Evolutionary conservation across 306 rosid species (phyloP), one percentile per base, ranked within the genome.

Genomic region (Coriaria nepalensis): DNA sequence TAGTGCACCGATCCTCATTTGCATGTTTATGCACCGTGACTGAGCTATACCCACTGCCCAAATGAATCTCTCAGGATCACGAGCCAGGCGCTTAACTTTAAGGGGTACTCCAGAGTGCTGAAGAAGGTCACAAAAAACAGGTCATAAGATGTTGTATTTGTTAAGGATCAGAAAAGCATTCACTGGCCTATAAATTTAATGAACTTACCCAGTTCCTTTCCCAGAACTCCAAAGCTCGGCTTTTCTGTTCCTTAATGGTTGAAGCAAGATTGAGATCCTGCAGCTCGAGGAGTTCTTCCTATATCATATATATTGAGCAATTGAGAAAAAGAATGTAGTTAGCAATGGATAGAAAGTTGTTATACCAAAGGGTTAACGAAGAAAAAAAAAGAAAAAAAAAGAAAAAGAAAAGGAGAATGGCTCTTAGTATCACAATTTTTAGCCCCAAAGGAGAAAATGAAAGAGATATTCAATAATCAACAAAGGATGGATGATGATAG

Each of bases 1-100:
- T 33, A 90, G 75, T 44, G 97, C 79, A 41, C 95, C 93, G 35
- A 84, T 64, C 71, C 95, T 81, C 65, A 68, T 61, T 62, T 79
- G 72, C 84, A 77, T 70, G 73, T 72, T 83, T 51, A 79, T 74
- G 78, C 87, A 84, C 48, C 97, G 83, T 61, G 94, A 80, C 66
- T 84, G 93, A 60, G 82, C 97, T 57, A 81, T 81, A 61, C 94
- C 61, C 41, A 81, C 65, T 8, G 94, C 97, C 97, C 97, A 90
- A 64, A 69, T 67, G 76, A 90, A 90, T 63, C 94, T 74, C 69
- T 69, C 80, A 45, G 80, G 75, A 55, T 84, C 80, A 44, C 55
- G 79, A 59, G 92, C 95, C 63, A 90, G 95, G 59, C 95, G 90
- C 62, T 65, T 90, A 62, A 90, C 68, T 68, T 90, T 90, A 40